Evolutionary conservation across 805 yeast species (phyloP), one percentile per base, ranked within the genome.

Genomic region (Saturnispora sekii): DNA sequence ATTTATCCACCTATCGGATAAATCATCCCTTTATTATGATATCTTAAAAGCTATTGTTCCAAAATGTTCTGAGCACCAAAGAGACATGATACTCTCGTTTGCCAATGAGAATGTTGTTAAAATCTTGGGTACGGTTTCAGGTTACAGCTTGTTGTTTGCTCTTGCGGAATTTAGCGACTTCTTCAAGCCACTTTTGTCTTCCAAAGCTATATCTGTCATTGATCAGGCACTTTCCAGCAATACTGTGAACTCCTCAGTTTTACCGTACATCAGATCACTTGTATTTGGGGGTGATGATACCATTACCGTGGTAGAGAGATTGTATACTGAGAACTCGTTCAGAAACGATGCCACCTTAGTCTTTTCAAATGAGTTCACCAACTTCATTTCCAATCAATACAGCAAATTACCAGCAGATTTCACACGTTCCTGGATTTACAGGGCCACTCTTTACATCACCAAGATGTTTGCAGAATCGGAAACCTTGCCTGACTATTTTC

Each of bases 361-460:
- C 32, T 56, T 59, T 34, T 53, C 62, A 12, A 44, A 48, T 11
- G 59, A 60, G 35, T 59, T 56, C 49, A 55, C 54, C 8, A 11
- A 26, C 0, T 28, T 43, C 15, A 43, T 43, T 38, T 16, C 37
- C 10, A n/a, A 18, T 5, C 42, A 32, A 17, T 7, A 10, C 11
- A 26, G 10, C 11, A n/a, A 28, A 7, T 33, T 38, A 32, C 17
- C 41, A 9, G 9, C 4, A 1, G 12, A 68, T 17, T 37, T 64
- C n/a, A 34, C 69, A 10, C 50, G 57, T 14, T 53, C 59, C 2
- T 83, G 90, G 90, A 49, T 77, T 34, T 70, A 74, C 48, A 76
- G 79, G 50, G 67, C 79, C 6, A 64, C 74, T 48, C 57, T 84
- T 5, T 80, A 74, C 54, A 67, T 81, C 41, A 84, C 89, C 8